phyloP scores from a whole-genome alignment of 1,284 basidiomycete species.

The Papiliotrema fonsecae region DNA sequence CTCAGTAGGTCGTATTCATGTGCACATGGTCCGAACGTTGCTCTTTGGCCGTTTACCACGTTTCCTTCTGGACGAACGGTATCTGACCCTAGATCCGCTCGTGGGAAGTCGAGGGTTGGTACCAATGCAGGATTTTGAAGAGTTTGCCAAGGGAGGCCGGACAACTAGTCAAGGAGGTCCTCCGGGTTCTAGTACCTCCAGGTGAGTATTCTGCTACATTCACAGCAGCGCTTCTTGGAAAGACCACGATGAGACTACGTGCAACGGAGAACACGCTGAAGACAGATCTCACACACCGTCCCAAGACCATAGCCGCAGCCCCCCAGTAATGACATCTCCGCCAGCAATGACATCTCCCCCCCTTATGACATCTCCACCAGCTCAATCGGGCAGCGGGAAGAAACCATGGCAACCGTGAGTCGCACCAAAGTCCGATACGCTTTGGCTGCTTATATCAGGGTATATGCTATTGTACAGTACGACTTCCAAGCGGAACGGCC shows the following conservation, averaged over 20 bases:
- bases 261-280: not conserved
- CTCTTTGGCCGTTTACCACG: not conserved
- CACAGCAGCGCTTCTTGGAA: not conserved
- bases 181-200: not conserved
- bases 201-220: conserved; percentile 16
- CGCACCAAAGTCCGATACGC: not conserved
- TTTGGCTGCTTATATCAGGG: not conserved
- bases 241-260: not conserved
- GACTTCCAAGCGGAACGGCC: conserved; percentile 91
- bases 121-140: conserved; percentile 78
- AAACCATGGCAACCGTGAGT: conserved; percentile 1
- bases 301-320: not conserved
- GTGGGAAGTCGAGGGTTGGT: conserved; percentile 88
- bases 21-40: not conserved
- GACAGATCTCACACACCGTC: conserved; percentile 1
- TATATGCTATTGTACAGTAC: conserved; percentile 90
- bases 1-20: conserved; percentile 53
- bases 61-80: not conserved
- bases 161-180: conserved; percentile 6
- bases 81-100: conserved; percentile 59
- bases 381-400: not conserved
- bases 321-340: not conserved
- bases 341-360: not conserved
- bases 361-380: not conserved
- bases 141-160: conserved; percentile 66